phyloP scores from a whole-genome alignment of 345 rosid genomes.

The Rubroshorea leprosula region DNA sequence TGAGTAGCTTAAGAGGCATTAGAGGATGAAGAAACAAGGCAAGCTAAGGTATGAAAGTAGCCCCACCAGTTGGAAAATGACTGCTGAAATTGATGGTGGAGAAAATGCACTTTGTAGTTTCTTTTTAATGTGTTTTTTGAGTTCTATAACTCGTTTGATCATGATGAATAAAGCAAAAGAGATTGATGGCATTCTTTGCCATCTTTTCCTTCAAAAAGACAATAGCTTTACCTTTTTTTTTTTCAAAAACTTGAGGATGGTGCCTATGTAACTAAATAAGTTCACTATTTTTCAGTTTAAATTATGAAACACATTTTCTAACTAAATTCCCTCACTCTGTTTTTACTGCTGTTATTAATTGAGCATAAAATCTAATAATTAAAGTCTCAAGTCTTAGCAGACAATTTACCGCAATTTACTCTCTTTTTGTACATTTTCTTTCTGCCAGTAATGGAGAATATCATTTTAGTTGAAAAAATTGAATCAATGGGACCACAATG shows the following conservation, averaged over 20 bases:
- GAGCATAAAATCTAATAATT: too few relatives aligned
- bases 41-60: slow-evolving; percentile 25
- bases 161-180: background rate
- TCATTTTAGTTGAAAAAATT: background rate
- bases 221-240: background rate
- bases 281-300: too few relatives aligned
- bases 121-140: background rate
- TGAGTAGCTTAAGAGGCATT: slow-evolving; percentile 58
- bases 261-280: too few relatives aligned
- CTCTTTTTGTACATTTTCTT: background rate
- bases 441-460: background rate
- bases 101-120: background rate
- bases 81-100: background rate
- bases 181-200: background rate
- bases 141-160: background rate
- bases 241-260: too few relatives aligned
- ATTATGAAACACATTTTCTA: too few relatives aligned
- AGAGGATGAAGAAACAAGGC: slow-evolving; percentile 39
- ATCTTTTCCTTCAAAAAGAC: too few relatives aligned
- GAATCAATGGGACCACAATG: background rate
- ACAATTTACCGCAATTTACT: too few relatives aligned
- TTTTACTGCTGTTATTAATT: too few relatives aligned
- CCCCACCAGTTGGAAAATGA: background rate
- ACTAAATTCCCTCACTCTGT: too few relatives aligned
- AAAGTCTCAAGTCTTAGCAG: too few relatives aligned